Evolutionary conservation across 2,329 filamentous ascomycete species (phyloP).

Genomic region (Sporothrix humicola): DNA sequence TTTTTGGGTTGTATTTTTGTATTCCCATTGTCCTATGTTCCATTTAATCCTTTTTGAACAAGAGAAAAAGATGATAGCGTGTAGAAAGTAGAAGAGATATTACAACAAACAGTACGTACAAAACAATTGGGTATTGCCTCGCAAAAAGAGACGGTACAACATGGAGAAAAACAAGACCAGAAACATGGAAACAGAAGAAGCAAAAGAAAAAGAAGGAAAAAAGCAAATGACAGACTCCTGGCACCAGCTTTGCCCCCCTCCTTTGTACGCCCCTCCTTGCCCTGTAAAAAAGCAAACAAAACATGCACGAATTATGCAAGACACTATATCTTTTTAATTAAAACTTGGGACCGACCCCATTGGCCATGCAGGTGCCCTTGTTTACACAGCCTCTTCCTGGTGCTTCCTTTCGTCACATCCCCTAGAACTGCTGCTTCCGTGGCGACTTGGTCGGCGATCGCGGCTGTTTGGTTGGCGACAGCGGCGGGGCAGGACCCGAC

Average conservation of each 20-base stretch:
- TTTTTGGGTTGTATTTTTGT: not conserved
- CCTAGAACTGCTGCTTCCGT: constrained; percentile 15
- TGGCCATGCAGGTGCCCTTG: not conserved
- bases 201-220: not conserved
- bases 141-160: constrained; percentile 7
- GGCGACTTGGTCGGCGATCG: constrained; percentile 23
- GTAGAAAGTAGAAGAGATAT: not conserved
- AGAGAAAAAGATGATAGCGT: not conserved
- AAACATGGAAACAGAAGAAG: not conserved
- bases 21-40: not conserved
- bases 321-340: not conserved
- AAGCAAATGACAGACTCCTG: constrained; percentile 1
- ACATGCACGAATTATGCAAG: constrained; percentile 11
- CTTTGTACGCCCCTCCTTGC: constrained; percentile 2
- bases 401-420: not conserved
- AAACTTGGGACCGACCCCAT: not conserved
- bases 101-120: constrained; percentile 24
- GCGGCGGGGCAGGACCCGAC: not conserved
- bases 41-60: not conserved
- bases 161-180: not conserved
- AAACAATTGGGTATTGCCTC: constrained; percentile 26
- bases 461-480: constrained; percentile 5
- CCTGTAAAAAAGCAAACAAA: not conserved
- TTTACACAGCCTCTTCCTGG: not conserved
- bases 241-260: not conserved